phyloP scores from a whole-genome alignment of 179 eudicot genomes.

The Silene noctiflora region DNA sequence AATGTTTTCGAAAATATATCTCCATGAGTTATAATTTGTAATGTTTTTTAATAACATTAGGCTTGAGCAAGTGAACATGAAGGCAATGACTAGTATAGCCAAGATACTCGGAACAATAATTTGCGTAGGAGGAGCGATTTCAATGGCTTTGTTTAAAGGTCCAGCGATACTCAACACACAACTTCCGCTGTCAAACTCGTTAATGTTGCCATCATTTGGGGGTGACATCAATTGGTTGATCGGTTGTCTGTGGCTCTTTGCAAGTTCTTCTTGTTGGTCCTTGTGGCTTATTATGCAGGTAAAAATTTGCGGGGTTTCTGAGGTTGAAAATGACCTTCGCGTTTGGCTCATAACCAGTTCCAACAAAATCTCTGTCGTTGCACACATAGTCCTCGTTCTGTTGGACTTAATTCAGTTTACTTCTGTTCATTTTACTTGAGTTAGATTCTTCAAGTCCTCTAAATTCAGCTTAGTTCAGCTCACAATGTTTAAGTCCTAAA shows the following conservation, averaged over 20 bases:
- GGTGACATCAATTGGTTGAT: neutral
- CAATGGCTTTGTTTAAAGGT: neutral
- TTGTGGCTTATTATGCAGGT: neutral
- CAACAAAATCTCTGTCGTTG: too few relatives aligned
- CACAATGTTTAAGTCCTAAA: too few relatives aligned
- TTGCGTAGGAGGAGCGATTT: neutral
- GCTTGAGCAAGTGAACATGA: neutral
- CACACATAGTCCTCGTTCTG: too few relatives aligned
- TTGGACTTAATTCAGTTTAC: too few relatives aligned
- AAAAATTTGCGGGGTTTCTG: too few relatives aligned
- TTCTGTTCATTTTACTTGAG: too few relatives aligned
- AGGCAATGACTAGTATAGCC: neutral
- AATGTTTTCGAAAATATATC: too few relatives aligned
- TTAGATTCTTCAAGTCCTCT: too few relatives aligned
- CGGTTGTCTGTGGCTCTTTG: neutral
- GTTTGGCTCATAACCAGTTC: too few relatives aligned
- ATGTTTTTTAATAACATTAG: neutral
- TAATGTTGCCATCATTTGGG: neutral
- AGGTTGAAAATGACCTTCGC: too few relatives aligned
- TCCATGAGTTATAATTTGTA: too few relatives aligned
- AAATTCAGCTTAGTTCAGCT: too few relatives aligned
- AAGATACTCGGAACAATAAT: neutral
- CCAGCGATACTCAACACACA: neutral
- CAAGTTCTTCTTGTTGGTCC: neutral
- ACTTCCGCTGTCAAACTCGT: neutral